These are phyloP conservation scores for Pyrenochaeta sp. DNA, from an alignment of 2,329 filamentous ascomycete species.

Conservation along the genomic window DNA sequence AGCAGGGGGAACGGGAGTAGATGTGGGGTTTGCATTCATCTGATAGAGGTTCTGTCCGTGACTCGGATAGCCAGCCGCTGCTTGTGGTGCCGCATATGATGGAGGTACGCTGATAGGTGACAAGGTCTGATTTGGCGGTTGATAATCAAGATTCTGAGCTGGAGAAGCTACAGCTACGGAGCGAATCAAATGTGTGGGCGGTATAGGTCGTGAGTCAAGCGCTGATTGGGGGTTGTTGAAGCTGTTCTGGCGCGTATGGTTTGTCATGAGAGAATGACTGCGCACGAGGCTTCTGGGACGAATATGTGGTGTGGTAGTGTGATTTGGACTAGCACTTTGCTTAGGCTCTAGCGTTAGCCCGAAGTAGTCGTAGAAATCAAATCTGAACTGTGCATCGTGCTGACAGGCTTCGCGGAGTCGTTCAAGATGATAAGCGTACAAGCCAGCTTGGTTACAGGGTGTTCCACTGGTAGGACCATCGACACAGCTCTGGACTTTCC, in stretches of 20 bases:
- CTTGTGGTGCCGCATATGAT: constrained; percentile 5
- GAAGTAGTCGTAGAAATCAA: constrained; percentile 45
- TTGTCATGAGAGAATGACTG: constrained; percentile 1
- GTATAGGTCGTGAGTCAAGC: constrained; percentile 20
- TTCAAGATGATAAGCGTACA: constrained; percentile 38
- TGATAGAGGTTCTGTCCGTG: constrained; percentile 12
- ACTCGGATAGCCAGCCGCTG: not conserved
- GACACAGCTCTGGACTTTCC: not conserved
- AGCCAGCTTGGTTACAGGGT: constrained; percentile 32
- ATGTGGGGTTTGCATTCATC: not conserved
- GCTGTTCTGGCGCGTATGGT: constrained; percentile 21
- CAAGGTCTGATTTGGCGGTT: not conserved
- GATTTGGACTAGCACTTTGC: constrained; percentile 25
- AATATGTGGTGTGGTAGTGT: constrained; percentile 24
- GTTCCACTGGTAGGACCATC: not conserved
- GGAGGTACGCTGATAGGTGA: constrained; percentile 6
- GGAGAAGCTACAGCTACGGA: constrained; percentile 9
- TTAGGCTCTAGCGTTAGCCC: constrained; percentile 29
- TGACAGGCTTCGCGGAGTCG: constrained; percentile 29
- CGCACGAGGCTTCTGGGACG: constrained; percentile 15
- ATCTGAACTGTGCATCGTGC: constrained; percentile 29
- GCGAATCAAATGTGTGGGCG: constrained; percentile 11
- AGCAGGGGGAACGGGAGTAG: not conserved
- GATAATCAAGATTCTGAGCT: constrained; percentile 3
- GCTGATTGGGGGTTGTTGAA: constrained; percentile 23